Base-by-base conservation (phyloP, 2,329 filamentous ascomycete species). In the Pyrenophora teres region DNA sequence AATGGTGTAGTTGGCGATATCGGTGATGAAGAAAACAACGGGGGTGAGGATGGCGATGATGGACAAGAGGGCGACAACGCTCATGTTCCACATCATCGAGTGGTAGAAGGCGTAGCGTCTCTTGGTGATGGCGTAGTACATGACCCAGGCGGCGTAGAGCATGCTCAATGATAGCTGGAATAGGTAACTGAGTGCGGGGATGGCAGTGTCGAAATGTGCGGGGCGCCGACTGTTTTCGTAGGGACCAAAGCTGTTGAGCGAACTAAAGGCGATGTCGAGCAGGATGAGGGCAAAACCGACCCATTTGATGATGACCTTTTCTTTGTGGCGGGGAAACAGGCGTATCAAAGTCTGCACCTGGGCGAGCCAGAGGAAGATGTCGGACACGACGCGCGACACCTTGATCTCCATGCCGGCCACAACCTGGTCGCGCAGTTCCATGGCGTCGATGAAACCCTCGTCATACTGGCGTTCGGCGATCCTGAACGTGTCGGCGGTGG, bases 251-350 rank as follows among this genome's bases (percentile, higher is more conserved):
- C 89, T 94, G 78, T 97, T 95, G 52, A 97, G 83, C 40, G 89
- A 91, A 67, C 89, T 92, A 73, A 99, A 99, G 9, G 92, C 85
- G 37, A 93, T 87, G 70, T 97, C 93, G 53, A 97, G 82, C 0
- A 91, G 84, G 67, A 99, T 97, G 50, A 99, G 83, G 3, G 89
- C 92, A 70, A 97, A 97, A 1, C 93, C 94, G 13, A 93, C 91
- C 93, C 93, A 99, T 77, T 97, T 97, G 77, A 99, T 99, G 61
- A 97, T 90, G 45, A 97, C 87, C 76, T 97, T 97, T 76, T 99
- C 94, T 68, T 95, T 90, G 69, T 97, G 93, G 30, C 94, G 90
- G 6, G 94, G 94, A 64, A 99, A 99, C 1, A 99, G 81, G 46
- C 94, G 88, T 63, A 97, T 97, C 51, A 99, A 77, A 0, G 94